Evolutionary conservation across 768 basidiomycete species (phyloP), one percentile per base, ranked within the genome.

Genomic region (Naganishia friedmannii): DNA sequence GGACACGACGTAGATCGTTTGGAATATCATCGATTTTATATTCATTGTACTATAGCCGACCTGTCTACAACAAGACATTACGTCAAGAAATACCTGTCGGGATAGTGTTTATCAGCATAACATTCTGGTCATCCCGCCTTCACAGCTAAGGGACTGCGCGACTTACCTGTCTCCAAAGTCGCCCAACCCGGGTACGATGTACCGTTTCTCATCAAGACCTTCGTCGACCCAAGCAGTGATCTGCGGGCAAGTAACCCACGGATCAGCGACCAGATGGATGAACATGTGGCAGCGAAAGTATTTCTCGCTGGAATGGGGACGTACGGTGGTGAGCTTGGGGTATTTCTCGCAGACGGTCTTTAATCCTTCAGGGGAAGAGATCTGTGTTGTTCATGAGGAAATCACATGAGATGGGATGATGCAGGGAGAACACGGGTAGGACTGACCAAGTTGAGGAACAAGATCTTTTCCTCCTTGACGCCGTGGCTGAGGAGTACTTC

Each of bases 161-260:
- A 69, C 60, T 53, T 45, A 80, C 77, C 80, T 70, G 70, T 95
- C 93, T 65, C 93, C 93, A 79, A 97, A 97, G 79, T 97, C 93
- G n/a, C 93, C 93, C n/a, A 97, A 84, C 32, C 93, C 93, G 9
- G 92, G 93, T 67, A 93, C 87, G 74, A 94, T 94, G 77, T 90
- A 96, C 28, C 90, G 88, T 78, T 89, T 91, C 69, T 91, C 91
- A 74, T 97, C 93, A 65, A 97, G 85, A 5, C 92, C 91, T 74
- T 92, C 83, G 79, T 97, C 93, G 66, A 97, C 92, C 92, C 93
- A 95, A 2, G 93, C 93, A 13, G 93, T 95, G 66, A 96, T 89
- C 90, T 93, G 73, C 37, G 37, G n/a, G 13, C 23, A 12, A 12
- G 26, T 3, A 29, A 53, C 2, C 17, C 51, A 54, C 48, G 19